These are phyloP conservation scores for Stemphylium vesicarium DNA, from an alignment of 2,329 filamentous ascomycete species.

Conservation along the genomic window DNA sequence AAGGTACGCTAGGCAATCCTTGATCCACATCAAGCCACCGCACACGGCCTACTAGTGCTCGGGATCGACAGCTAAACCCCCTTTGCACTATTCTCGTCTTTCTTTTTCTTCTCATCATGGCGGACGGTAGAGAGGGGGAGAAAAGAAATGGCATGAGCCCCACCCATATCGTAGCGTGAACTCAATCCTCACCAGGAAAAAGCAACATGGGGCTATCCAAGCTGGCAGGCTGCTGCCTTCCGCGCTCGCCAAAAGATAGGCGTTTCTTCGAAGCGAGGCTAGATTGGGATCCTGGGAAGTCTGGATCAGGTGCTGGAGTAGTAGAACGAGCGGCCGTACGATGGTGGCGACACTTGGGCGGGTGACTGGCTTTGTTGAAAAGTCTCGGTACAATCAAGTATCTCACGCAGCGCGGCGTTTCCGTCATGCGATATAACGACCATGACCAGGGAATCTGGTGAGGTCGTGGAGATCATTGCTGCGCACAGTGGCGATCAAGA, in stretches of 20 bases:
- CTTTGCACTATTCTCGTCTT: neutral
- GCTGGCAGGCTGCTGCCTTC: conserved; percentile 1
- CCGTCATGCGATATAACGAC: no score
- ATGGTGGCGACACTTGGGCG: neutral
- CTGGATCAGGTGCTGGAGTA: neutral
- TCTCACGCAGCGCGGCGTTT: neutral
- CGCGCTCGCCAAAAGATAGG: conserved; percentile 1
- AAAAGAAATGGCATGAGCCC: neutral
- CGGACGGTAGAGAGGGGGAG: neutral
- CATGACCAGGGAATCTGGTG: neutral
- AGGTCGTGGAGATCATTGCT: neutral
- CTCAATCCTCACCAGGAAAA: conserved; percentile 1
- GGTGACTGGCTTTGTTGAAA: neutral
- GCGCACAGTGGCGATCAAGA: neutral
- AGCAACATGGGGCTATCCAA: neutral
- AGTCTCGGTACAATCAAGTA: neutral
- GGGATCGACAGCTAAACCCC: conserved; percentile 2
- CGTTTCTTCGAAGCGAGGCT: conserved; percentile 2
- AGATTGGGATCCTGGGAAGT: conserved; percentile 1
- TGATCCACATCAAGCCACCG: neutral
- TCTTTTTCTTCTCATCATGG: neutral
- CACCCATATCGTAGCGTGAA: neutral
- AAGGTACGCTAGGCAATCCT: conserved; percentile 2
- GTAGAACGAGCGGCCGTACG: neutral
- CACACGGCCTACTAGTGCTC: neutral